Percentiles rank a stretch among this genome's conserved stretches.
Evolutionary conservation across 805 yeast genomes (phyloP).

Genomic region (Hanseniaspora singularis): DNA sequence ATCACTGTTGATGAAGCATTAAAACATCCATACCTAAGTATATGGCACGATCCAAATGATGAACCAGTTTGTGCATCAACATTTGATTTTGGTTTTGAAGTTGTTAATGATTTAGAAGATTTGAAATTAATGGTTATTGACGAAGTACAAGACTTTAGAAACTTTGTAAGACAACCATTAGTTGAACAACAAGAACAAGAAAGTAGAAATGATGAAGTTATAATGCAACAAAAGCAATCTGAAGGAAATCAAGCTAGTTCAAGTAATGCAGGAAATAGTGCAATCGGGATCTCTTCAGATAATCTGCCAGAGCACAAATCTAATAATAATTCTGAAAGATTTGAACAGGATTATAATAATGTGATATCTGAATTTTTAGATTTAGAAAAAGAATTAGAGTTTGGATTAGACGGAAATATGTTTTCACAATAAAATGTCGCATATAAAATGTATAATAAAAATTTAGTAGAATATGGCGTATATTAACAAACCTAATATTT

Average conservation of each 20-base stretch:
- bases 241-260: not conserved
- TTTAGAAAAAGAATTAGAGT: conserved; percentile 54
- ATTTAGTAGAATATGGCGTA: no score
- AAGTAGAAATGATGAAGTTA: no score
- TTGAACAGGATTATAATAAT: conserved; percentile 22
- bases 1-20: conserved; percentile 82
- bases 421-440: not conserved
- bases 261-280: conserved; percentile 18
- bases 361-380: conserved; percentile 30
- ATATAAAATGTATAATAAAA: no score
- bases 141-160: conserved; percentile 69
- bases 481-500: no score
- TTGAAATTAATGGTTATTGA: conserved; percentile 69
- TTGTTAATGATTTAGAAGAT: conserved; percentile 60
- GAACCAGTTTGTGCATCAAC: conserved; percentile 73
- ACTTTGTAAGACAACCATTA: conserved; percentile 66
- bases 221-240: conserved; percentile 19
- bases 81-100: conserved; percentile 82
- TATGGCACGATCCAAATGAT: conserved; percentile 90
- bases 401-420: conserved; percentile 47
- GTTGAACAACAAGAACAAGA: conserved; percentile 33
- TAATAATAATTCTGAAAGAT: conserved; percentile 16
- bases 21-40: conserved; percentile 71
- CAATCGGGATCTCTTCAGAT: conserved; percentile 43
- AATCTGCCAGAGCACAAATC: conserved; percentile 28